Evolutionary conservation across 441 rosid species (phyloP).

Genomic region (Hypseocharis bilobata): DNA sequence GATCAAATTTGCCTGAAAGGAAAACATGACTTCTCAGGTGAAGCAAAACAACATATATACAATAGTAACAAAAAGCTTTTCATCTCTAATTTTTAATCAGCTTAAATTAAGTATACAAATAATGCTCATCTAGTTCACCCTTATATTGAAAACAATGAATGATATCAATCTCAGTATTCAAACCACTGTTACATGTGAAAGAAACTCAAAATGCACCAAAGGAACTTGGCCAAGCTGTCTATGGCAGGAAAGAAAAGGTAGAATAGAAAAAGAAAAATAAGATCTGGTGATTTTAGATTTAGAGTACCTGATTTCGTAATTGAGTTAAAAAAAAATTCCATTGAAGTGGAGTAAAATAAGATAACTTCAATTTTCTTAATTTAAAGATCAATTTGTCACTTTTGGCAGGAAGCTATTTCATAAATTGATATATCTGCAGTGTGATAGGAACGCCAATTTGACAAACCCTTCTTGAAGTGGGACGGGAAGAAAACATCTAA

Average conservation of each 20-base stretch:
- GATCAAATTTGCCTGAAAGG: constrained; percentile 66
- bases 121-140: neutral
- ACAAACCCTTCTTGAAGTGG: neutral
- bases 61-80: neutral
- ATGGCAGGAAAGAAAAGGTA: neutral
- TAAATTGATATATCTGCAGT: neutral
- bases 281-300: no score
- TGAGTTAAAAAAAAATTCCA: no score
- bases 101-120: neutral
- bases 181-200: neutral
- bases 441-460: neutral
- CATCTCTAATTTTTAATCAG: neutral
- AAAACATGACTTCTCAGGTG: constrained; percentile 15
- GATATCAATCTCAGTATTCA: neutral
- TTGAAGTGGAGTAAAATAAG: neutral
- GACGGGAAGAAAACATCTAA: no score
- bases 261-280: no score
- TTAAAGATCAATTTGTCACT: neutral
- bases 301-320: no score
- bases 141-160: neutral
- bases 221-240: neutral
- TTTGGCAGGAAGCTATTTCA: neutral
- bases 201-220: neutral
- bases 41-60: constrained; percentile 6
- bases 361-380: neutral